These are phyloP conservation scores for Otatea glauca DNA, from an alignment of 176 grass and related monocot species.

Conservation along the genomic window DNA sequence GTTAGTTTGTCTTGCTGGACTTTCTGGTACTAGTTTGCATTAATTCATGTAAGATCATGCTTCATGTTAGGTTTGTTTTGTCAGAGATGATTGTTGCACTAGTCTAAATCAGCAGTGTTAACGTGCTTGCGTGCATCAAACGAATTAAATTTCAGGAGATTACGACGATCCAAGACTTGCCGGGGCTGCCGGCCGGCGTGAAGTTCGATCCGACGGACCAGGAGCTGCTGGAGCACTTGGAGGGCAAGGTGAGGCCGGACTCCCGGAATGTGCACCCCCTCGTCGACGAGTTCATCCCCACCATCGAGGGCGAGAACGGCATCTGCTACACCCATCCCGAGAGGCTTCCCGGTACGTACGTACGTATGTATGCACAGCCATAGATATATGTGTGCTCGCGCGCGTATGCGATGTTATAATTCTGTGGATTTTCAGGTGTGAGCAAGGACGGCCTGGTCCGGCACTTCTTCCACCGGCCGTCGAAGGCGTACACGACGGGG, in stretches of 20 bases:
- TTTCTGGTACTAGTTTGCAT: neutral
- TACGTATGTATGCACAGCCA: neutral
- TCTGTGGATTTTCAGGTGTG: conserved; percentile 46
- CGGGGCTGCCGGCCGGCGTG: conserved; percentile 64
- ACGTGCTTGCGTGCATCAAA: neutral
- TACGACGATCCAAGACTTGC: conserved; percentile 58
- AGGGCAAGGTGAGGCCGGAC: conserved; percentile 68
- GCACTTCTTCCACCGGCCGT: conserved; percentile 94
- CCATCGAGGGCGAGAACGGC: conserved; percentile 75
- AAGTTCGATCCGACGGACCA: conserved; percentile 89
- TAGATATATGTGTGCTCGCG: too few relatives aligned
- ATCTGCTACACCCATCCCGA: conserved; percentile 94
- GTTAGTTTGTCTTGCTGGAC: neutral
- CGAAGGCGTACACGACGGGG: conserved; percentile 86
- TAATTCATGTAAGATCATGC: neutral
- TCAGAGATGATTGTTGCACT: neutral
- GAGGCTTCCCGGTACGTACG: conserved; percentile 60
- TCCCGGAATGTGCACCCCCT: conserved; percentile 66
- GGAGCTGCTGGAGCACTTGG: conserved; percentile 82
- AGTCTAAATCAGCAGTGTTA: neutral
- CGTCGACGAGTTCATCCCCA: conserved; percentile 90
- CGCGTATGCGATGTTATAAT: neutral
- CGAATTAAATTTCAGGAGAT: conserved; percentile 42
- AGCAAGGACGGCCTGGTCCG: conserved; percentile 72
- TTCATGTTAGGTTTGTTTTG: neutral